phyloP scores from a whole-genome alignment of 1,284 basidiomycete species.

The Ustilago crameri region DNA sequence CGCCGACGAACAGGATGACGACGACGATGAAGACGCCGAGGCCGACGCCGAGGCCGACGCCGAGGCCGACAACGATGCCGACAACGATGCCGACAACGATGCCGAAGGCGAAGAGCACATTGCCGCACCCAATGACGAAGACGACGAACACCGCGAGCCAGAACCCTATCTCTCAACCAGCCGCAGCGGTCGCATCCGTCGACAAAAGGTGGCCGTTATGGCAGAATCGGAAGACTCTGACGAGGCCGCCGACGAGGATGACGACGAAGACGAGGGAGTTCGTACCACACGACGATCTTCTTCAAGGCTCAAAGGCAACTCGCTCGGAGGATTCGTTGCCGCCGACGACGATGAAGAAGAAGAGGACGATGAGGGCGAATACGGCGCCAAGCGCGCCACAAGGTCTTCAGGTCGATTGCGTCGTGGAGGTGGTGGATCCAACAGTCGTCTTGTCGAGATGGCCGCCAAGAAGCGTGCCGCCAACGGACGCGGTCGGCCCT shows the following conservation, averaged over 20 bases:
- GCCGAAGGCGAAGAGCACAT: slow-evolving; percentile 25
- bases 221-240: slow-evolving; percentile 38
- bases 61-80: slow-evolving; percentile 32
- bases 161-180: slow-evolving; percentile 24
- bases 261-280: slow-evolving; percentile 30
- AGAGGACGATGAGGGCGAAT: slow-evolving; percentile 55
- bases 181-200: slow-evolving; percentile 48
- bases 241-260: not conserved
- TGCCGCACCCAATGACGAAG: slow-evolving; percentile 4
- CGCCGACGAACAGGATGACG: slow-evolving; percentile 34
- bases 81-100: slow-evolving; percentile 21
- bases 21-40: slow-evolving; percentile 35
- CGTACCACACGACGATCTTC: slow-evolving; percentile 23
- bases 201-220: slow-evolving; percentile 12
- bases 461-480: slow-evolving; percentile 46
- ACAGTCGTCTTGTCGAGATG: slow-evolving; percentile 36
- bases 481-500: slow-evolving; percentile 20
- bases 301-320: slow-evolving; percentile 19
- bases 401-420: slow-evolving; percentile 26
- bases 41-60: slow-evolving; percentile 17
- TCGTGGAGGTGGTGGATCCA: slow-evolving; percentile 22
- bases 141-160: slow-evolving; percentile 21
- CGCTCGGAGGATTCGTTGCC: slow-evolving; percentile 58
- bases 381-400: slow-evolving; percentile 27
- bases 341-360: slow-evolving; percentile 59